A percentile compares a stretch with the other conserved stretches of the same genome.
Evolutionary conservation across 495 filamentous ascomycete species (phyloP).

Genomic region (Neurospora sp.): DNA sequence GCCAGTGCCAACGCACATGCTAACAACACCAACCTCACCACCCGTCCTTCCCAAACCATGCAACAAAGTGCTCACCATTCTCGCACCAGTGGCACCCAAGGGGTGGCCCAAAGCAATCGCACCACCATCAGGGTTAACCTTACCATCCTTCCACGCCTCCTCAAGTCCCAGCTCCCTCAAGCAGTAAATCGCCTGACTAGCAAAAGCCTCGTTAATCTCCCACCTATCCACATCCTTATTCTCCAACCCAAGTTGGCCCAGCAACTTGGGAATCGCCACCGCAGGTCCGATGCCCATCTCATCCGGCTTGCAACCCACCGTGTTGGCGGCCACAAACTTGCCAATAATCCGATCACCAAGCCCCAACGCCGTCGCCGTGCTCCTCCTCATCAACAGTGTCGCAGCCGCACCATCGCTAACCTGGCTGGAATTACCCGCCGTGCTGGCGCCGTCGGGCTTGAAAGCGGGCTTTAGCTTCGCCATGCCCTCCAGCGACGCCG

Average conservation of each 20-base stretch:
- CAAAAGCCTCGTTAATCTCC: slow-evolving; percentile 97
- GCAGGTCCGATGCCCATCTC: slow-evolving; percentile 93
- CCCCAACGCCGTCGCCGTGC: slow-evolving; percentile 66
- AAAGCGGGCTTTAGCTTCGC: slow-evolving; percentile 79
- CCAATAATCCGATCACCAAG: slow-evolving; percentile 59
- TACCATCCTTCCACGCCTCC: slow-evolving; percentile 44
- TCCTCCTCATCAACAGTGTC: slow-evolving; percentile 70
- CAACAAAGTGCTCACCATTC: slow-evolving; percentile 68
- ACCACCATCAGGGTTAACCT: slow-evolving; percentile 85
- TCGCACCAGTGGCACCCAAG: slow-evolving; percentile 80
- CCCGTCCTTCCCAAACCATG: slow-evolving; percentile 48
- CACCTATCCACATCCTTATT: slow-evolving; percentile 70
- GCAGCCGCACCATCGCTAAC: slow-evolving; percentile 84
- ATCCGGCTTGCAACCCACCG: slow-evolving; percentile 70
- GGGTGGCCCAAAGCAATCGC: slow-evolving; percentile 91
- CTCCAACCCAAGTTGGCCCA: slow-evolving; percentile 51
- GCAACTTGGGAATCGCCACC: slow-evolving; percentile 70
- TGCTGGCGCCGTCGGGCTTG: slow-evolving; percentile 57
- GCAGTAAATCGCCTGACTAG: slow-evolving; percentile 77
- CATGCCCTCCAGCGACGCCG: slow-evolving; percentile 56
- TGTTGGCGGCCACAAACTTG: slow-evolving; percentile 63
- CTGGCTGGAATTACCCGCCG: slow-evolving; percentile 80
- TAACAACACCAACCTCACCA: slow-evolving; percentile 60
- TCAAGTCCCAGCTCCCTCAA: slow-evolving; percentile 61
- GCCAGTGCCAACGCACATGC: slow-evolving; percentile 88